phyloP scores from a whole-genome alignment of 2,329 filamentous ascomycete genomes.

The Hawksworthiomyces lignivorus region DNA sequence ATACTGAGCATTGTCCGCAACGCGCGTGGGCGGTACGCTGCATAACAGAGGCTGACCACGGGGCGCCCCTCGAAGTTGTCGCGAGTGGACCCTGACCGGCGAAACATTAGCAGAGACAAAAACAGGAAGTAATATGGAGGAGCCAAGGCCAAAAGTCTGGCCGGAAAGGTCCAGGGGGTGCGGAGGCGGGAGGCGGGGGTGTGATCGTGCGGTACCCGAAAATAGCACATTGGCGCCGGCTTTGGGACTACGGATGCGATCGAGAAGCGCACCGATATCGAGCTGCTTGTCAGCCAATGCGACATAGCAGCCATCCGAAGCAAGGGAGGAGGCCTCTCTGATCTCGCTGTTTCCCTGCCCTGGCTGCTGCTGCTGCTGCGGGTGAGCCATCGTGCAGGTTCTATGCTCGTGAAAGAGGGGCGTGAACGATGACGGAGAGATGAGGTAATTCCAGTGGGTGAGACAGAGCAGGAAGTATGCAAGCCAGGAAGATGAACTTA shows the following conservation, averaged over 20 bases:
- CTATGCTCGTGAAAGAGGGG: no score
- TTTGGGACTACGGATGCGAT: slow-evolving; percentile 61
- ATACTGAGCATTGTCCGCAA: slow-evolving; percentile 62
- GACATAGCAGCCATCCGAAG: slow-evolving; percentile 49
- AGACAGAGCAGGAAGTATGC: no score
- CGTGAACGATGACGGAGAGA: no score
- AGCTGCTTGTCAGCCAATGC: slow-evolving; percentile 59
- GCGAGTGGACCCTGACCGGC: slow-evolving; percentile 59
- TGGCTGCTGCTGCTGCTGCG: no score
- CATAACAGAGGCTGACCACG: slow-evolving; percentile 70
- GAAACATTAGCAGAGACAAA: slow-evolving; percentile 9
- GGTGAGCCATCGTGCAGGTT: no score
- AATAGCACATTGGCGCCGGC: slow-evolving; percentile 73
- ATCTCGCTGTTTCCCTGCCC: no score
- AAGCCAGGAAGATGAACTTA: no score
- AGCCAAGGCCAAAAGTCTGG: no score
- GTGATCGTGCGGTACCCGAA: no score
- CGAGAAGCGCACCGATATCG: slow-evolving; percentile 49
- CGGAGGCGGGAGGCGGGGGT: neutral
- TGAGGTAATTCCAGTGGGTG: no score
- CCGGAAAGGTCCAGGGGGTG: neutral
- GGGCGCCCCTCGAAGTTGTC: slow-evolving; percentile 64
- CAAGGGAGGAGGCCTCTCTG: slow-evolving; percentile 20
- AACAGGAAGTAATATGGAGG: no score
- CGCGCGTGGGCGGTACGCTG: slow-evolving; percentile 63